Evolutionary conservation across 192 early-diverging fungal species (phyloP).

Genomic region (Backusella tuberculispora): DNA sequence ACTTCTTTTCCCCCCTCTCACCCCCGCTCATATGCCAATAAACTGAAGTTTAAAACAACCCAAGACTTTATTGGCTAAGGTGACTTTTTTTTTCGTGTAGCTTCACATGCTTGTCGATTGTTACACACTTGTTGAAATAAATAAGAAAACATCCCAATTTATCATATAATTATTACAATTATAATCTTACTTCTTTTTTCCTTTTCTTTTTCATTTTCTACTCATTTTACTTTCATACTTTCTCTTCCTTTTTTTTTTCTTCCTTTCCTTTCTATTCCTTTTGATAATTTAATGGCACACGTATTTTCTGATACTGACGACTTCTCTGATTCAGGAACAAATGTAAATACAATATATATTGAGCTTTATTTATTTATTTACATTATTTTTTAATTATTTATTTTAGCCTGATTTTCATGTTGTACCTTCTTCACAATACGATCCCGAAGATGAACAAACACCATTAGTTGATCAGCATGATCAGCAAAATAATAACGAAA

Average conservation of each 20-base stretch:
- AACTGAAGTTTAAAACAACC: too few relatives aligned
- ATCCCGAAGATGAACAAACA: constrained; percentile 13
- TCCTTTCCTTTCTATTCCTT: constrained; percentile 7
- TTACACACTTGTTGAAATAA: background rate
- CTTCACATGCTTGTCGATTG: background rate
- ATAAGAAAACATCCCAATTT: constrained; percentile 3
- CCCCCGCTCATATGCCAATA: too few relatives aligned
- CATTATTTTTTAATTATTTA: constrained; percentile 16
- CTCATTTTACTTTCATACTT: background rate
- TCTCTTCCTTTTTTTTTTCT: background rate
- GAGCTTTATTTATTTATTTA: background rate
- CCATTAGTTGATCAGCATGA: constrained; percentile 10
- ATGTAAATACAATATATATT: background rate
- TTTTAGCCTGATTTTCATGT: constrained; percentile 24
- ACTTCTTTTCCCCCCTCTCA: too few relatives aligned
- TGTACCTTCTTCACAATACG: constrained; percentile 17
- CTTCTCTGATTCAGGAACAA: constrained; percentile 14
- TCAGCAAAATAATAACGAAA: background rate
- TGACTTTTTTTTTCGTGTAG: background rate
- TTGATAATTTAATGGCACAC: background rate
- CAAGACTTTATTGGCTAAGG: background rate
- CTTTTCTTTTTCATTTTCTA: background rate
- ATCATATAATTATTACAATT: too few relatives aligned
- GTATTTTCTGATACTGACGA: constrained; percentile 24
- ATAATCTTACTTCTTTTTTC: background rate